Evolutionary conservation across 306 rosid species (phyloP).

Genomic region (Medicago arabica): DNA sequence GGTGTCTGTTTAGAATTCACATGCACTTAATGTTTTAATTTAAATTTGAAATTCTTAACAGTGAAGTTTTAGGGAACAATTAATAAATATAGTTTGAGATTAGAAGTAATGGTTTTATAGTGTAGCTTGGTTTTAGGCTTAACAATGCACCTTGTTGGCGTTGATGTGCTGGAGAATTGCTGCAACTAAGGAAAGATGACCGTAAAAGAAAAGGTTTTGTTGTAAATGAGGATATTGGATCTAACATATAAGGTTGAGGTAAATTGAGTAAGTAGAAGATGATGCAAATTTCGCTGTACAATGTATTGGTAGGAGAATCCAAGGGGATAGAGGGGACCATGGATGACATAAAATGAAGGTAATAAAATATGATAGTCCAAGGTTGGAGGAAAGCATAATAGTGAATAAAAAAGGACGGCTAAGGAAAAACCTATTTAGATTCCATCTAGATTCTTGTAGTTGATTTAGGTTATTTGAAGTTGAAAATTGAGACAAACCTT

Average conservation of each 20-base stretch:
- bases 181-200: neutral
- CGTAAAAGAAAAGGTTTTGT: constrained; percentile 22
- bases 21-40: constrained; percentile 4
- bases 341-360: constrained; percentile 33
- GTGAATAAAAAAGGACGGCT: constrained; percentile 16
- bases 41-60: neutral
- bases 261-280: constrained; percentile 13
- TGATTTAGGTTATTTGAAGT: constrained; percentile 24
- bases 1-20: constrained; percentile 6
- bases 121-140: constrained; percentile 27
- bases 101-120: constrained; percentile 30
- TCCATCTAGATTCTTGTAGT: constrained; percentile 12
- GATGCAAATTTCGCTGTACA: neutral
- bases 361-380: constrained; percentile 16
- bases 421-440: constrained; percentile 27
- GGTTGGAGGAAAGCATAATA: constrained; percentile 1
- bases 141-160: neutral
- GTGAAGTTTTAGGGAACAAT: neutral
- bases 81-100: constrained; percentile 11
- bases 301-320: constrained; percentile 21
- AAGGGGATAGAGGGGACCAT: constrained; percentile 5
- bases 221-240: constrained; percentile 35
- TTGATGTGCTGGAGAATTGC: neutral
- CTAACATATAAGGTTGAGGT: constrained; percentile 13
- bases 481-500: neutral